Conservation (phyloP, 2,329 filamentous ascomycete genomes). For the Aspergillus sp. region DNA sequence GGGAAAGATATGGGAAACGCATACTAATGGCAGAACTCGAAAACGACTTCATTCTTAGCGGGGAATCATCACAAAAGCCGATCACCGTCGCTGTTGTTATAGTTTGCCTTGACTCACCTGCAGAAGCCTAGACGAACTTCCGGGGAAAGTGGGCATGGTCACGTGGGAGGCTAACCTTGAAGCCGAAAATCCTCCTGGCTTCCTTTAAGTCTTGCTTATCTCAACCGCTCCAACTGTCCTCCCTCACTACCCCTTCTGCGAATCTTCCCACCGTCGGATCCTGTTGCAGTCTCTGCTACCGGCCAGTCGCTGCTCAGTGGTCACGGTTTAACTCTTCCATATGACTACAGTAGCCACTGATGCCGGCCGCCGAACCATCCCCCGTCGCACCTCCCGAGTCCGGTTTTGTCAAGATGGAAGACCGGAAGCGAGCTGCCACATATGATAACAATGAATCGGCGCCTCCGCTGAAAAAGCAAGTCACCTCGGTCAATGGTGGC, state of each 20-base stretch:
- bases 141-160: constrained; percentile 33
- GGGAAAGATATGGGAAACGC: constrained; percentile 16
- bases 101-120: constrained; percentile 20
- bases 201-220: constrained; percentile 30
- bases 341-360: constrained; percentile 63
- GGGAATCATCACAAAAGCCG: constrained; percentile 22
- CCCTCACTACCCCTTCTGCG: constrained; percentile 17
- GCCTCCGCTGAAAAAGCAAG: constrained; percentile 88
- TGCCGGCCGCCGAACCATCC: constrained; percentile 78
- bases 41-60: constrained; percentile 46
- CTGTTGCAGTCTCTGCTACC: constrained; percentile 28
- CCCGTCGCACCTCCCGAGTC: constrained; percentile 73
- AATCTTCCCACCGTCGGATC: constrained; percentile 21
- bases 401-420: constrained; percentile 93
- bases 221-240: constrained; percentile 28
- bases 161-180: constrained; percentile 39
- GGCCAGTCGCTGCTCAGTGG: constrained; percentile 37
- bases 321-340: constrained; percentile 29
- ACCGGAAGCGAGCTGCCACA: constrained; percentile 92
- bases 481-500: constrained; percentile 71
- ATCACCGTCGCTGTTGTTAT: constrained; percentile 3
- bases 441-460: constrained; percentile 77
- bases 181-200: constrained; percentile 46
- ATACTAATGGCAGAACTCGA: constrained; percentile 57
- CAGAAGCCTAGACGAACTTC: constrained; percentile 22